These are phyloP conservation scores for Atalantia buxifolia DNA, from an alignment of 345 rosid species.

Conservation along the genomic window DNA sequence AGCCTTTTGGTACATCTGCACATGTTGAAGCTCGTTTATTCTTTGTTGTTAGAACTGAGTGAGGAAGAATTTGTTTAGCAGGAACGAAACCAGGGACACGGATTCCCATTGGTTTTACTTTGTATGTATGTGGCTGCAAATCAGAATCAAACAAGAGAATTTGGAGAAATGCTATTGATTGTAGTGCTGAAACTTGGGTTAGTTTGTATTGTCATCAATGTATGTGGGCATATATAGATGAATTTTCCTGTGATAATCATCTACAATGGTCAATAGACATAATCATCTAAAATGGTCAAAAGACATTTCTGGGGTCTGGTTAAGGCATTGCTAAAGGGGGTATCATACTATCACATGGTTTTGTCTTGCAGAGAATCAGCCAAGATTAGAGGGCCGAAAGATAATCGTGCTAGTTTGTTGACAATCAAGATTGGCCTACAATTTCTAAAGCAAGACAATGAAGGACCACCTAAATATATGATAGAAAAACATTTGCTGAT, in stretches of 20 bases:
- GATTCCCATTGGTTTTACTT: not conserved
- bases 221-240: not conserved
- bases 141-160: not conserved
- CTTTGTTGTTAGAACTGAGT: not conserved
- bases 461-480: not conserved
- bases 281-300: not conserved
- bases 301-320: not conserved
- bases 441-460: not conserved
- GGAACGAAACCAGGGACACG: not conserved
- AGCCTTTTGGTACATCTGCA: slow-evolving; percentile 27
- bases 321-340: not conserved
- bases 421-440: not conserved
- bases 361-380: not conserved
- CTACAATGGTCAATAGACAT: not conserved
- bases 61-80: slow-evolving; percentile 7
- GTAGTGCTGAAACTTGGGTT: not conserved
- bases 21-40: slow-evolving; percentile 16
- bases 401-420: not conserved
- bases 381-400: not conserved
- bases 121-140: not conserved
- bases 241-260: not conserved
- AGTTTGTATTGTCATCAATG: not conserved
- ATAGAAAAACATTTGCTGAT: not conserved
- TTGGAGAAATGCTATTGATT: not conserved
- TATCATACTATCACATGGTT: not conserved